Evolutionary conservation across 75 land plant species (phyloP), one percentile per base, ranked within the genome.

Genomic region (Adiantum capillusveneris): DNA sequence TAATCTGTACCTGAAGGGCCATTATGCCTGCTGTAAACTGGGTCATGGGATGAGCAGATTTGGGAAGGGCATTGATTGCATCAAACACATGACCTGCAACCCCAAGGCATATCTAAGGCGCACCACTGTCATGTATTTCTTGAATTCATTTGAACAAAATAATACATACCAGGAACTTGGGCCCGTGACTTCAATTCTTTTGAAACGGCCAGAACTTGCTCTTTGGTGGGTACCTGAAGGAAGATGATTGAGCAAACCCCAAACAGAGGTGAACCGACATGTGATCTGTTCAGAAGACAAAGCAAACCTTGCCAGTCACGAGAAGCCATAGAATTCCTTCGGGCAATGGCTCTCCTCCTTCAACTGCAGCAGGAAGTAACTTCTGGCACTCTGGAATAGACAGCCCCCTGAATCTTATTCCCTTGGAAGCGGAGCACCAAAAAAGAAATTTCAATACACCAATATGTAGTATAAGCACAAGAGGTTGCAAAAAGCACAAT

Each of bases 251-350:
- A 54, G 27, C 2, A 54, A 13, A 54, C 17, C 11, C 21, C 9
- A 21, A 6, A 19, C 42, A 1, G 37, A 50, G 29, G 31, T 48
- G 31, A 29, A 29, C 16, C 3, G 9, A 9, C 3, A 34, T 34
- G 9, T 3, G 37, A 9, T 34, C 3, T 34, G 3, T 34, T 34
- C 37, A 34, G 37, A 34, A 34, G 37, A 9, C 37, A 1, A 25
- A 1, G 19, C 19, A 19, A 19, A 83, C 86, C 81, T 85, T 93
- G 65, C 98, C 98, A 42, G 98, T 93, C 18, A 90, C 66, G 41
- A 93, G 90, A 50, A 93, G 83, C 98, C 98, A 93, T 2, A 93
- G 73, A 36, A 93, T 79, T 27, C 98, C 95, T 59, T 93, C 98
- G 42, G 98, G 98, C 67, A 93, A 64, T 57, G 98, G 98, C 48